These are phyloP conservation scores for Petunia hybrid DNA, from an alignment of 305 asterid species.

Conservation along the genomic window DNA sequence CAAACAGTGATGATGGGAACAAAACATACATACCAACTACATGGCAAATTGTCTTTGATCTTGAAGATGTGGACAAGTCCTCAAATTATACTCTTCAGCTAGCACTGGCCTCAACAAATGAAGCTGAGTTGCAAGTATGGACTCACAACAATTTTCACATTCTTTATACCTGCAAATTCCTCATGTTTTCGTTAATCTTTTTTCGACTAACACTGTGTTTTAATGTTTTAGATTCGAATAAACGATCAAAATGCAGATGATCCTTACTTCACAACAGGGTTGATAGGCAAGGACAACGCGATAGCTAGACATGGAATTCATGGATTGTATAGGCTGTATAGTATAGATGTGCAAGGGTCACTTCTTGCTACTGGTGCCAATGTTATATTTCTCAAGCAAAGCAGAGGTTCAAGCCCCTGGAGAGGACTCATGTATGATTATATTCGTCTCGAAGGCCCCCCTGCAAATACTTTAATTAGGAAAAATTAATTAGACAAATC, in stretches of 20 bases:
- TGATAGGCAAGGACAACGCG: slow-evolving; percentile 61
- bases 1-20: slow-evolving; percentile 42
- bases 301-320: slow-evolving; percentile 81
- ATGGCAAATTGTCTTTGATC: slow-evolving; percentile 63
- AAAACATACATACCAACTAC: slow-evolving; percentile 49
- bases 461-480: neutral
- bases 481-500: neutral
- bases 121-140: slow-evolving; percentile 57
- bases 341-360: slow-evolving; percentile 41
- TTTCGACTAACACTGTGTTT: neutral
- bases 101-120: slow-evolving; percentile 63
- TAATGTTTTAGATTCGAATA: slow-evolving; percentile 32
- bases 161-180: neutral
- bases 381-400: slow-evolving; percentile 42
- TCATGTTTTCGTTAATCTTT: neutral
- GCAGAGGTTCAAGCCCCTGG: slow-evolving; percentile 33
- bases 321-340: slow-evolving; percentile 59
- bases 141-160: neutral
- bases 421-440: slow-evolving; percentile 53
- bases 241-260: neutral
- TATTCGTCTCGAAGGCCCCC: slow-evolving; percentile 48
- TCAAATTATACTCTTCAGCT: slow-evolving; percentile 56
- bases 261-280: slow-evolving; percentile 45
- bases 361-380: slow-evolving; percentile 42
- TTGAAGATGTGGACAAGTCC: slow-evolving; percentile 34